phyloP scores from a whole-genome alignment of 371 early-diverging fungal species.

The Circinella umbellata region DNA sequence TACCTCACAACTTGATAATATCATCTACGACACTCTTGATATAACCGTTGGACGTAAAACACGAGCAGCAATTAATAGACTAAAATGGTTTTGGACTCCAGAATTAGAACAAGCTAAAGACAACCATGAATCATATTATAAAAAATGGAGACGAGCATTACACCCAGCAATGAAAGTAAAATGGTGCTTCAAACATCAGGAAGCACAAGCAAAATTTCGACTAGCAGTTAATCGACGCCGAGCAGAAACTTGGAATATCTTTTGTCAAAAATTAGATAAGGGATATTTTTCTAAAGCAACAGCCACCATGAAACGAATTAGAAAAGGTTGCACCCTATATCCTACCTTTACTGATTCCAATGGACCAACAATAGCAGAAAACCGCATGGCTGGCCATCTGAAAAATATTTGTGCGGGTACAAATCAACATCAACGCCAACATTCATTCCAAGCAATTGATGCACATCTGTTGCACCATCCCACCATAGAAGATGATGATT shows the following conservation, averaged over 20 bases:
- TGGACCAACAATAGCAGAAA: conserved; percentile 10
- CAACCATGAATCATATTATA: conserved; percentile 8
- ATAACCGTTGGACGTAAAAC: conserved; percentile 3
- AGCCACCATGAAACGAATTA: conserved; percentile 19
- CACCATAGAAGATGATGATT: neutral
- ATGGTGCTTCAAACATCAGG: conserved; percentile 22
- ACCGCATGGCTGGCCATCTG: conserved; percentile 15
- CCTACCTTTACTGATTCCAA: conserved; percentile 14
- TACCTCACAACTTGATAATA: neutral
- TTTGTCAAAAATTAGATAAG: conserved; percentile 10
- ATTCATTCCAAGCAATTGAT: no score
- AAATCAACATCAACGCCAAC: no score
- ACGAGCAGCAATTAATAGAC: neutral
- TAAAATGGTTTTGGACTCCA: conserved; percentile 16
- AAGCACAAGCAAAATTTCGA: conserved; percentile 14
- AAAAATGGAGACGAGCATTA: conserved; percentile 20
- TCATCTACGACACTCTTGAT: conserved; percentile 14
- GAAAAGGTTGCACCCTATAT: neutral
- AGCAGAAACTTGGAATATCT: conserved; percentile 22
- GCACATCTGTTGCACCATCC: no score
- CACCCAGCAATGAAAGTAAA: conserved; percentile 6
- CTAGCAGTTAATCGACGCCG: conserved; percentile 1
- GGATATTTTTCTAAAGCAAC: conserved; percentile 12
- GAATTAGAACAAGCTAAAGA: neutral
- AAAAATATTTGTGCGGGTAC: neutral